Conservation (phyloP, 2,329 filamentous ascomycete genomes). For the Cadophora sp. region DNA sequence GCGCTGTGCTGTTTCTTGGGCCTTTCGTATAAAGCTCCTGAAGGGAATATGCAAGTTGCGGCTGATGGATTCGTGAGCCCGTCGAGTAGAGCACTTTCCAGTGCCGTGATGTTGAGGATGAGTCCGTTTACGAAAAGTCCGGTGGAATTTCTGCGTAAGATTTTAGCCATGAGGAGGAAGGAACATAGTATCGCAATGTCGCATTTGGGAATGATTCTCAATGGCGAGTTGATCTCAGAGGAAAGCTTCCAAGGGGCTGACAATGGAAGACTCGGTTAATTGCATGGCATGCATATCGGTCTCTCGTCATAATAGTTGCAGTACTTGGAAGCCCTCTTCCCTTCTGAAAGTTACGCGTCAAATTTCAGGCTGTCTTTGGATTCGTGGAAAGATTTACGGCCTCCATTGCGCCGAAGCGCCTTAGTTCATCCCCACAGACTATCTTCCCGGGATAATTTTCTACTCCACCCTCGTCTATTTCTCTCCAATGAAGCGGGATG, state of each 20-base stretch:
- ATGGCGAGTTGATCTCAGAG: neutral
- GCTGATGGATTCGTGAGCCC: too few relatives aligned
- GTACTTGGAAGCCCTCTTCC: too few relatives aligned
- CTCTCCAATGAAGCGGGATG: neutral
- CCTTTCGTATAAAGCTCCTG: too few relatives aligned
- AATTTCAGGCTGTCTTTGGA: neutral
- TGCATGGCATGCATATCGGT: too few relatives aligned
- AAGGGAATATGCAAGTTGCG: too few relatives aligned
- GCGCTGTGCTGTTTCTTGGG: too few relatives aligned
- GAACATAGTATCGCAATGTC: neutral
- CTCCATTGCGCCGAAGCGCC: slow-evolving; percentile 18
- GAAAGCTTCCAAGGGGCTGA: neutral
- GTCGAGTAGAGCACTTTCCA: too few relatives aligned
- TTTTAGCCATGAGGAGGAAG: neutral
- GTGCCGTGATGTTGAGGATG: too few relatives aligned
- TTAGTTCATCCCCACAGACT: neutral
- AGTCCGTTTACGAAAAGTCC: neutral
- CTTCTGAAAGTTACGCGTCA: neutral
- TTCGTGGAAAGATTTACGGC: slow-evolving; percentile 21
- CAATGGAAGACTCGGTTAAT: neutral
- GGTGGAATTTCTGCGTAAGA: neutral
- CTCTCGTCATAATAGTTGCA: neutral
- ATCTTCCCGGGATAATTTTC: neutral
- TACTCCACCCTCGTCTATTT: neutral
- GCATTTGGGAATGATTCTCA: neutral